Evolutionary conservation across 2,329 filamentous ascomycete species (phyloP), one percentile per base, ranked within the genome.

Genomic region (Microcyclospora pomicola): DNA sequence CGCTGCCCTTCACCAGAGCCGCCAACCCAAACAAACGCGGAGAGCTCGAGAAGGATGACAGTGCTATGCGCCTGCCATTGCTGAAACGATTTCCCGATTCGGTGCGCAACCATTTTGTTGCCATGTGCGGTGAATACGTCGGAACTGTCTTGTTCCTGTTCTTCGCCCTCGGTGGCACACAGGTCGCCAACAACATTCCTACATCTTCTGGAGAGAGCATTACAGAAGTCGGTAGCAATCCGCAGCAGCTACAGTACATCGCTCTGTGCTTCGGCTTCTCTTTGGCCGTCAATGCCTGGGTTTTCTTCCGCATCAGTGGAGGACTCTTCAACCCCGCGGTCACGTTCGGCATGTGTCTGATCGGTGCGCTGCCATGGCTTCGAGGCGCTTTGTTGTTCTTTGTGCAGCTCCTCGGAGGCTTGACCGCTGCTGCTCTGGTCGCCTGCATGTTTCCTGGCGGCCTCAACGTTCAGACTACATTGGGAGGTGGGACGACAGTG

Each of bases 61-160:
- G 31, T 9, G 44, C 40, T 10, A 35, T 50, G 12, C 54, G 54
- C 24, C 39, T 58, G 6, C 54, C 54, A 7, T 47, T 52, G 43
- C 39, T 37, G 37, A 38, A 42, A 34, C 44, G 43, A 7, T 41
- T 55, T 10, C 53, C 53, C 2, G 49, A 54, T 32, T 40, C 39
- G 15, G 35, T 53, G 27, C 49, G 53, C 35, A 52, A 52, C 33
- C 53, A 56, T 36, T 49, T 55, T 42, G 45, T 57, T 10, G 54
- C 55, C 16, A 47, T 52, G 38, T 41, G 41, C 30, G 59, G 59
- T 38, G 63, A 66, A 37, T 65, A 60, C 34, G 60, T 64, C 6
- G 63, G 63, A 16, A 66, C 63, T 1, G 59, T 61, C 6, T 57
- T 66, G 41, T 66, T 67, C 38, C 54, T 67, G 27, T 66, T 59